These are phyloP conservation scores for Heritiera littoralis DNA, from an alignment of 345 rosid species.

Conservation along the genomic window DNA sequence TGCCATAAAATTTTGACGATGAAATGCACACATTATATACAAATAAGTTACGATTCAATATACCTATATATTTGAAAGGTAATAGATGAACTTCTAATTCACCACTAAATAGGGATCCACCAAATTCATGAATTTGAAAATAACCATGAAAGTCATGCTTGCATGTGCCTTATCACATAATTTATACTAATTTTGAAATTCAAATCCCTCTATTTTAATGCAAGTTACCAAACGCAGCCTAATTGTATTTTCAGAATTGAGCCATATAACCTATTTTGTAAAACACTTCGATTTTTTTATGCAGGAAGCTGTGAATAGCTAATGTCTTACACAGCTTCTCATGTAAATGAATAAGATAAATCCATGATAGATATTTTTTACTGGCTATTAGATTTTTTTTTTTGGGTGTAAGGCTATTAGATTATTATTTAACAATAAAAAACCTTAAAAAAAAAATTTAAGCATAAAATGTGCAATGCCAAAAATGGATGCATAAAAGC, in stretches of 20 bases:
- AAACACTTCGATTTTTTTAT: not conserved
- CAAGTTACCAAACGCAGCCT: not conserved
- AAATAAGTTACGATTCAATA: too few species aligned
- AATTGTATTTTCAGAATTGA: not conserved
- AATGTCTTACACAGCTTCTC: not conserved
- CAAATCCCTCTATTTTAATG: too few species aligned
- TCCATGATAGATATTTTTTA: not conserved
- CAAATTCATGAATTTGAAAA: too few species aligned
- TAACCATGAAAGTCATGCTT: too few species aligned
- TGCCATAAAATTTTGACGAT: too few species aligned
- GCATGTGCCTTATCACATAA: too few species aligned
- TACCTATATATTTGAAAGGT: too few species aligned
- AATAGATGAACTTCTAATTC: too few species aligned
- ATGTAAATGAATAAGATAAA: not conserved
- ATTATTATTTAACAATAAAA: slow-evolving; percentile 3
- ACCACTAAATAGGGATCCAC: too few species aligned
- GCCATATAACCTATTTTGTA: not conserved
- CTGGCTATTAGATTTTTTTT: not conserved
- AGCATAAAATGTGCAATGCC: not conserved
- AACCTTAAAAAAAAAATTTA: not conserved
- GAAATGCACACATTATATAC: too few species aligned
- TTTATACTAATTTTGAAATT: too few species aligned
- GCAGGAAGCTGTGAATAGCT: not conserved
- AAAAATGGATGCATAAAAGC: not conserved
- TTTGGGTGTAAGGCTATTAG: too few species aligned